A percentile compares a stretch with the other conserved stretches of the same genome.
phyloP scores from a whole-genome alignment of 2,329 filamentous ascomycete genomes.

The Talaromyces sp. region DNA sequence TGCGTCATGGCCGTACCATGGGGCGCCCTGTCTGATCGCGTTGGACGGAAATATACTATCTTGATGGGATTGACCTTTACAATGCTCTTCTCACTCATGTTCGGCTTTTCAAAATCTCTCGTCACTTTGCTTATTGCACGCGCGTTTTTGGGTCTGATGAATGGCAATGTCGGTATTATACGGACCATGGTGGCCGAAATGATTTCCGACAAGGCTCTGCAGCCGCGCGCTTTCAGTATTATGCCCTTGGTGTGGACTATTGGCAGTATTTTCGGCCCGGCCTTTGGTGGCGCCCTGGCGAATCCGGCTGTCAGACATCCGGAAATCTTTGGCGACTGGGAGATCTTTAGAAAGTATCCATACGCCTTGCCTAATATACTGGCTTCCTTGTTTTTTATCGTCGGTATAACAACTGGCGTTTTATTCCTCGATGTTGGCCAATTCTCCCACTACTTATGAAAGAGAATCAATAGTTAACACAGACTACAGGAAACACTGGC shows the following conservation, averaged over 20 bases:
- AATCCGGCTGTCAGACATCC: constrained; percentile 74
- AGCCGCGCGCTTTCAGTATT: constrained; percentile 83
- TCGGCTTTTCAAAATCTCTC: constrained; percentile 77
- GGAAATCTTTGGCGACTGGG: constrained; percentile 59
- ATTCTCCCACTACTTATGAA: background rate
- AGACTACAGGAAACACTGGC: constrained; percentile 66
- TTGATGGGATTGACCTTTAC: constrained; percentile 69
- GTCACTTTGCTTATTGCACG: constrained; percentile 75
- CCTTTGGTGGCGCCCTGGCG: constrained; percentile 80
- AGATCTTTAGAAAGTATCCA: constrained; percentile 70
- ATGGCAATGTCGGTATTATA: constrained; percentile 91
- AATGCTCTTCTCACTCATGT: constrained; percentile 75
- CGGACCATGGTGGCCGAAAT: constrained; percentile 85
- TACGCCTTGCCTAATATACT: constrained; percentile 83
- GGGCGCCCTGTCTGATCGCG: constrained; percentile 70
- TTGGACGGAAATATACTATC: constrained; percentile 79
- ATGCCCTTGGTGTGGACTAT: constrained; percentile 92
- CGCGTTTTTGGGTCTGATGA: constrained; percentile 74
- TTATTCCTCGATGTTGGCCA: constrained; percentile 62
- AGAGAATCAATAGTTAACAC: background rate
- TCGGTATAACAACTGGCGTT: constrained; percentile 68
- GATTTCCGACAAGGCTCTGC: constrained; percentile 79
- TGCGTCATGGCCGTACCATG: constrained; percentile 68
- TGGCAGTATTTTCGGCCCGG: constrained; percentile 81
- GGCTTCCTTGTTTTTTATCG: constrained; percentile 68